Percentiles rank a stretch among this genome's conserved stretches.
Conservation (phyloP, 2,329 filamentous ascomycete genomes). For the Colletotrichum tamarilloi region DNA sequence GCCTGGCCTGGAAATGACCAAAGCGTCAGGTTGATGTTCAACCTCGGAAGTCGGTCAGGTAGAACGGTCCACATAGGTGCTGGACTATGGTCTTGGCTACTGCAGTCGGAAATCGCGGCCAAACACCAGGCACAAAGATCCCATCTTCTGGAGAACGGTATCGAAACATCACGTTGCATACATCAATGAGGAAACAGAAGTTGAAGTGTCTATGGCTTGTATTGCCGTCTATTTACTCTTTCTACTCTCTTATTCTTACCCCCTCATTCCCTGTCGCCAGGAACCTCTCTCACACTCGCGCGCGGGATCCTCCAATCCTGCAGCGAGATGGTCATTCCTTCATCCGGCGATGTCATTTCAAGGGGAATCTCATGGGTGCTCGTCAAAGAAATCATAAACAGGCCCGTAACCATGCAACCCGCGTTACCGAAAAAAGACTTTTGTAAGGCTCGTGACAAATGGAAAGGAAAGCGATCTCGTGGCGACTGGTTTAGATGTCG, state of each 20-base stretch:
- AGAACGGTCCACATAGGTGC: not conserved
- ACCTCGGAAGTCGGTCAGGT: not conserved
- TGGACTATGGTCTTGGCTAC: not conserved
- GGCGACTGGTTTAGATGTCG: slow-evolving; percentile 50
- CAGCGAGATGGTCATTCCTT: slow-evolving; percentile 33
- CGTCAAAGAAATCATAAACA: slow-evolving; percentile 39
- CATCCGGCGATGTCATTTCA: slow-evolving; percentile 38
- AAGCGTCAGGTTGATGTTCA: not conserved
- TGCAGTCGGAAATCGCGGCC: too few species aligned
- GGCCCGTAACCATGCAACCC: slow-evolving; percentile 38
- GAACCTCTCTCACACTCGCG: slow-evolving; percentile 34
- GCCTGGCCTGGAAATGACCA: not conserved
- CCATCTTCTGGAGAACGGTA: too few species aligned
- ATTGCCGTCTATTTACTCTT: slow-evolving; percentile 39
- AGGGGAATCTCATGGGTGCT: slow-evolving; percentile 39
- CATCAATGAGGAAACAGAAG: not conserved
- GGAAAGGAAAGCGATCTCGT: slow-evolving; percentile 35
- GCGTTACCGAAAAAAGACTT: slow-evolving; percentile 38
- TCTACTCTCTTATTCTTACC: slow-evolving; percentile 36
- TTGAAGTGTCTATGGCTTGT: slow-evolving; percentile 36
- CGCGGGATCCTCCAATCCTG: slow-evolving; percentile 38
- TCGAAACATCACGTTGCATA: not conserved
- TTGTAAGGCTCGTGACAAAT: slow-evolving; percentile 38
- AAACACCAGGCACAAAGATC: too few species aligned
- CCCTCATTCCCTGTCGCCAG: slow-evolving; percentile 37